Evolutionary conservation across 371 early-diverging fungal species (phyloP), one percentile per base, ranked within the genome.

Genomic region (Mortierella sp.): DNA sequence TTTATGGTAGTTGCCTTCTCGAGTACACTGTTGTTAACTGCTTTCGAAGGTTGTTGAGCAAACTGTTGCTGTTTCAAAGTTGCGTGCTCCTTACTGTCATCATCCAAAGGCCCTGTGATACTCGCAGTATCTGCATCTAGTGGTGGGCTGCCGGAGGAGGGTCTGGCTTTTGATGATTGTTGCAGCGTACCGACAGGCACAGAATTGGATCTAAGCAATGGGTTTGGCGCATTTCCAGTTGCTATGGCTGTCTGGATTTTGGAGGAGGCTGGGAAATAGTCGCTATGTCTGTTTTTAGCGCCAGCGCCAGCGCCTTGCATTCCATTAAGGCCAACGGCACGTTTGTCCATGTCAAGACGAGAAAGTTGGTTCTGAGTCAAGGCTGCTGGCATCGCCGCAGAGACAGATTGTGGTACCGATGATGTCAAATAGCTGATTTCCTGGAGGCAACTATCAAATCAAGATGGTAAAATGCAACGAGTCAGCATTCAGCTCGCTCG

Each of bases 351-450:
- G 43, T 77, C 78, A 17, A 67, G 57, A 32, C 72, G 78, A 19
- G 58, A 40, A 31, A 78, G 66, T 56, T 72, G 68, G 37, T 19
- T 60, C 8, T 68, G 70, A 12, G 40, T 23, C 10, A 37, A 10
- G 3, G 64, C 60, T 42, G 74, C 60, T 29, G 80, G 74, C 68
- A 74, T 59, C 19, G 73, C 70, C 60, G 40, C 45, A 10, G 61
- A 60, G 17, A 70, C 55, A 3, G 80, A 79, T 37, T 69, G 74
- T 2, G 80, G 80, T 3, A 79, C 80, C 17, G 80, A 79, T 1
- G 80, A 49, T 1, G 89, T 88, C 47, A 91, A 66, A 60, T 90
- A 87, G 74, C 89, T 88, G 72, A 91, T 89, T 73, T 90, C 92
- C 75, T 90, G 87, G 10, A 91, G 78, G 43, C 92, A 91, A 35